Conservation (phyloP, 108 stramenopile species). For the Phaeodactylum tricornutum region DNA sequence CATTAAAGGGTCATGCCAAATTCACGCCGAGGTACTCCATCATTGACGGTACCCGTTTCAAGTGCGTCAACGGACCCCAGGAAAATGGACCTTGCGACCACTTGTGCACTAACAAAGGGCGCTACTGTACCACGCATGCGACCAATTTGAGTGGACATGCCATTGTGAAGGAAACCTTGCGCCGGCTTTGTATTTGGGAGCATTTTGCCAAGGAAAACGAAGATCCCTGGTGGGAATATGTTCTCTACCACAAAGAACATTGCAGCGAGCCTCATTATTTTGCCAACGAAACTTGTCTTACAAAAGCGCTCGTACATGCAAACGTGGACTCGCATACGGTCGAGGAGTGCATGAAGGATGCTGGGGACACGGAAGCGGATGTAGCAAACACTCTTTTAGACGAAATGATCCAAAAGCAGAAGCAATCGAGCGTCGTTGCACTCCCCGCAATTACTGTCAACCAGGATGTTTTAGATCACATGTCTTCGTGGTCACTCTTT, state of each 20-base stretch:
- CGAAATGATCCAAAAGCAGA: neutral
- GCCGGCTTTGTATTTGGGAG: conserved; percentile 86
- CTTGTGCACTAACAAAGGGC: conserved; percentile 90
- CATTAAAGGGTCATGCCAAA: neutral
- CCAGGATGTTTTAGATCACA: neutral
- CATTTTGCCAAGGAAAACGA: conserved; percentile 51
- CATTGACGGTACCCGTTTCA: neutral
- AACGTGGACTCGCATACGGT: conserved; percentile 45
- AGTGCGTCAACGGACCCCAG: too few relatives aligned
- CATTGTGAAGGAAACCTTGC: conserved; percentile 77
- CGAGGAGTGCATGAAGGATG: conserved; percentile 81
- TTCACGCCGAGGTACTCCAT: neutral
- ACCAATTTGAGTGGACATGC: conserved; percentile 61
- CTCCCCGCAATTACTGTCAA: neutral
- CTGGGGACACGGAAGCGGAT: conserved; percentile 61
- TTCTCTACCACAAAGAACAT: conserved; percentile 52
- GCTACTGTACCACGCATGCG: conserved; percentile 35
- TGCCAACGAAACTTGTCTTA: conserved; percentile 64
- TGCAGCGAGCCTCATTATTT: conserved; percentile 55
- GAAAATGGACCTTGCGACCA: conserved; percentile 48
- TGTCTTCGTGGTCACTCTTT: too few relatives aligned
- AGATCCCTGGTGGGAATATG: conserved; percentile 79
- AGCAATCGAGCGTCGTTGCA: neutral
- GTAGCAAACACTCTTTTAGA: conserved; percentile 28
- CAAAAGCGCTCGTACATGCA: conserved; percentile 60